phyloP scores from a whole-genome alignment of 345 rosid species.

The Conringia planisiliqua region DNA sequence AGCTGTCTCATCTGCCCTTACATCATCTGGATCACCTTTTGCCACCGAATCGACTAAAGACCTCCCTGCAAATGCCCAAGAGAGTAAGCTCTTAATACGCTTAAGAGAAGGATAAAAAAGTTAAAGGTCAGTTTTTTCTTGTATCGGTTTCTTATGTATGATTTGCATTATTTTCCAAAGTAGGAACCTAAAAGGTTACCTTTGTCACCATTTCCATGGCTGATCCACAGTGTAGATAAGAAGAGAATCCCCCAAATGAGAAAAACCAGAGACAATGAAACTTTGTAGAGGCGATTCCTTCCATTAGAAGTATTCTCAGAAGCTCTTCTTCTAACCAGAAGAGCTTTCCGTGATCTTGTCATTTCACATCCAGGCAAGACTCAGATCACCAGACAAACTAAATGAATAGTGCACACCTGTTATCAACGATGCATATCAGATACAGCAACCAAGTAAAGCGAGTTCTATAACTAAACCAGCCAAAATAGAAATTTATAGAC shows the following conservation, averaged over 20 bases:
- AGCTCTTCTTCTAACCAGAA: constrained; percentile 80
- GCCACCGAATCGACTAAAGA: constrained; percentile 31
- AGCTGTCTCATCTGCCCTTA: constrained; percentile 22
- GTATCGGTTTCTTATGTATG: background rate
- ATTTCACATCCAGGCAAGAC: constrained; percentile 66
- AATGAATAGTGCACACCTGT: constrained; percentile 7
- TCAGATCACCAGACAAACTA: constrained; percentile 7
- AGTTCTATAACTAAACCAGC: background rate
- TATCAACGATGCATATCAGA: background rate
- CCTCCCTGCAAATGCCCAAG: constrained; percentile 40
- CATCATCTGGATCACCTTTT: constrained; percentile 15
- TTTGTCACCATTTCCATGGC: constrained; percentile 53
- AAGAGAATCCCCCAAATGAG: constrained; percentile 73
- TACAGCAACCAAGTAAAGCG: background rate
- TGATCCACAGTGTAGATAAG: constrained; percentile 64
- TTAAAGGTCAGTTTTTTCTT: background rate
- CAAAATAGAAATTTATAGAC: background rate
- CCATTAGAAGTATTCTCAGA: constrained; percentile 42
- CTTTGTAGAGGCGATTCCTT: constrained; percentile 47
- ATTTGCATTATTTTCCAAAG: background rate
- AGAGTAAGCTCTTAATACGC: background rate
- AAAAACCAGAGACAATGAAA: constrained; percentile 72
- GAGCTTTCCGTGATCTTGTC: constrained; percentile 93
- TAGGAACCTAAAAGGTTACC: constrained; percentile 34
- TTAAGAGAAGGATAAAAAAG: too few relatives aligned